Base-by-base conservation (phyloP, 495 filamentous ascomycete genomes). In the Hyaloscypha variabilis region DNA sequence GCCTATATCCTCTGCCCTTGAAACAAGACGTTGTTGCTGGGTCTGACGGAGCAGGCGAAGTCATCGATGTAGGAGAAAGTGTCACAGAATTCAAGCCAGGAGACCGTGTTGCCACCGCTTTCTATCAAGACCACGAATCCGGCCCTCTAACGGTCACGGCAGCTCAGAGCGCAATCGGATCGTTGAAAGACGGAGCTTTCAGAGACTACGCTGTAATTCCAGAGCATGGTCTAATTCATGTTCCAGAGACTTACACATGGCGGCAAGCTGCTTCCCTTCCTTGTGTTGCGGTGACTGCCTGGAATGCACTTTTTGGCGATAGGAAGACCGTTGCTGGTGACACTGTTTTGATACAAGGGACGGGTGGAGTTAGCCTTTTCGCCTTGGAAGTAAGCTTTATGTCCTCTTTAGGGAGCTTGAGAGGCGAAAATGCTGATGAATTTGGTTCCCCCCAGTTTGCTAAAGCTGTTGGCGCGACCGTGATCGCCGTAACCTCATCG, bases 251-350 rank as follows among this genome's bases (percentile, higher is more conserved):
- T 67, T 78, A 93, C 14, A 82, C 76, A 64, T 80, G 81, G 28
- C 62, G 83, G 6, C 88, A 94, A 72, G 87, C 82, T 2, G 83
- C 84, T 61, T 90, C 90, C 0, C 79, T 95, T 6, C 69, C 81
- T 0, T 94, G 91, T 67, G 90, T 91, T 0, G 91, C 79, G 2
- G 66, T 94, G 60, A 95, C 91, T 5, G 86, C 85, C 23, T 95
- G 91, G 91, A 94, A 94, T 67, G 89, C 85, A 5, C 78, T 95
- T 8, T 93, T 89, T 66, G 91, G 91, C 0, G 66, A 92, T 42
- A 85, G 79, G 73, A 70, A 77, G 1, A 65, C 93, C 64, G 85
- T 83, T 74, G 85, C 88, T 0, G 91, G 91, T 1, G 79, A 93
- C 61, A 80, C 75, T 10, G 89, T 96, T 2, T 73, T 96, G 26